These are phyloP conservation scores for Colletotrichum nymphaeae DNA, from an alignment of 2,329 filamentous ascomycete species.

Conservation along the genomic window DNA sequence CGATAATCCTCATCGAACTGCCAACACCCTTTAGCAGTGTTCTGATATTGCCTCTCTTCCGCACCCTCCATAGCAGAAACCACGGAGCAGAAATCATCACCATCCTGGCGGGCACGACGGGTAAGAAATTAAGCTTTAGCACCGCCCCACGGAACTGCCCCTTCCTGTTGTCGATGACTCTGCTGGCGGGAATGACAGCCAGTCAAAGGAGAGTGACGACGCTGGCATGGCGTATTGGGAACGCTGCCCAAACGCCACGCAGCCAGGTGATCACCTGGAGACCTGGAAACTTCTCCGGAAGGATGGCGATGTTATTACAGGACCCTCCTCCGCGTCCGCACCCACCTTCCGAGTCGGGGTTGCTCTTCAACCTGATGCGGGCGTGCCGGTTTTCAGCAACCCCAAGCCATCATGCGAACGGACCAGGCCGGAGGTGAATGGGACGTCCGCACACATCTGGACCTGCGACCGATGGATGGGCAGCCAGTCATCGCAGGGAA, in stretches of 20 bases:
- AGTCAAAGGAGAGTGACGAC: not conserved
- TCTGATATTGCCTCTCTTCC: not conserved
- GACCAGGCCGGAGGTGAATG: not conserved
- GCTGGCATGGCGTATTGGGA: not conserved
- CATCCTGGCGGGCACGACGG: not conserved
- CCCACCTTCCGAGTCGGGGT: not conserved
- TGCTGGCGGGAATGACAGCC: not conserved
- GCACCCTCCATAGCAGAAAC: not conserved
- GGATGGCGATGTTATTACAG: not conserved
- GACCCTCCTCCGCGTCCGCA: too few species aligned
- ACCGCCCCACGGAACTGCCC: not conserved
- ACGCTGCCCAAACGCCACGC: not conserved
- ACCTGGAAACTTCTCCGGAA: not conserved
- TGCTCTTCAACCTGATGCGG: not conserved
- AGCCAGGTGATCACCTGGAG: not conserved
- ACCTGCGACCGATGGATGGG: not conserved
- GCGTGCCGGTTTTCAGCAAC: not conserved
- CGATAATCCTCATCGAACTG: not conserved
- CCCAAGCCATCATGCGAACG: not conserved
- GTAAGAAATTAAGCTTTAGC: not conserved
- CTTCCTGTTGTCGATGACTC: not conserved
- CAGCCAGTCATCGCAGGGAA: not conserved
- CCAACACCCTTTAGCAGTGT: not conserved
- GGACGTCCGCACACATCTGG: not conserved
- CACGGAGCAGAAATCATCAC: not conserved